Evolutionary conservation across 371 early-diverging fungal genomes (phyloP).

Genomic region (Catenaria anguillulae): DNA sequence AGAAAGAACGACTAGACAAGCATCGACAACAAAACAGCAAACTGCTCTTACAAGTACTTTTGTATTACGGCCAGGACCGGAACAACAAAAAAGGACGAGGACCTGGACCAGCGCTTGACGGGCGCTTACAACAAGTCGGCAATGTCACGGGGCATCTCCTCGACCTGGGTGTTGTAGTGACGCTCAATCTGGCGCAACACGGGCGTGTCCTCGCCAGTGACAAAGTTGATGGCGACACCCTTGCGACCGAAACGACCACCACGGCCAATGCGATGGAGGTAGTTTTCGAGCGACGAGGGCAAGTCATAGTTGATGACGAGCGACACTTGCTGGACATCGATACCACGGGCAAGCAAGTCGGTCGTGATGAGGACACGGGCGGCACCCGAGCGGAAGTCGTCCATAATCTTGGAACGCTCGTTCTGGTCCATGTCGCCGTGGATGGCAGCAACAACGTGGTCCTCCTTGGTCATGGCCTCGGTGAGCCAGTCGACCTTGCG

Average conservation of each 20-base stretch:
- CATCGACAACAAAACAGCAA: too few relatives aligned
- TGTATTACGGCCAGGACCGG: too few relatives aligned
- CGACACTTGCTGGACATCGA: slow-evolving; percentile 95
- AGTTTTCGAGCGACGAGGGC: slow-evolving; percentile 82
- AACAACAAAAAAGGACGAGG: too few relatives aligned
- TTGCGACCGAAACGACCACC: slow-evolving; percentile 95
- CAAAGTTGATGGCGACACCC: slow-evolving; percentile 97
- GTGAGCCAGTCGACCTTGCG: slow-evolving; percentile 97
- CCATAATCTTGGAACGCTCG: slow-evolving; percentile 80
- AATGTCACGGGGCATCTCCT: slow-evolving; percentile 85
- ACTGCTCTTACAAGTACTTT: too few relatives aligned
- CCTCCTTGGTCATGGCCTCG: slow-evolving; percentile 77
- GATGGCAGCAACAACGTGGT: slow-evolving; percentile 96
- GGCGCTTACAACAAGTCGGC: slow-evolving; percentile 11
- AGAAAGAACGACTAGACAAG: too few relatives aligned
- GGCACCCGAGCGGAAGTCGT: slow-evolving; percentile 71
- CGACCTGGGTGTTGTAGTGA: slow-evolving; percentile 87
- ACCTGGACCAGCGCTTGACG: too few relatives aligned
- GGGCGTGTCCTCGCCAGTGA: slow-evolving; percentile 72
- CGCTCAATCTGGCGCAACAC: slow-evolving; percentile 82
- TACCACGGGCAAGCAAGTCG: slow-evolving; percentile 92
- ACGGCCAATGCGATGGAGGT: slow-evolving; percentile 93
- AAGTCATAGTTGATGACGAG: slow-evolving; percentile 95
- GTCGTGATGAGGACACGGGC: slow-evolving; percentile 89
- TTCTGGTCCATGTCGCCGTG: slow-evolving; percentile 96